phyloP scores from a whole-genome alignment of 164 flowering plant species.

The Nymphaea thermarum region DNA sequence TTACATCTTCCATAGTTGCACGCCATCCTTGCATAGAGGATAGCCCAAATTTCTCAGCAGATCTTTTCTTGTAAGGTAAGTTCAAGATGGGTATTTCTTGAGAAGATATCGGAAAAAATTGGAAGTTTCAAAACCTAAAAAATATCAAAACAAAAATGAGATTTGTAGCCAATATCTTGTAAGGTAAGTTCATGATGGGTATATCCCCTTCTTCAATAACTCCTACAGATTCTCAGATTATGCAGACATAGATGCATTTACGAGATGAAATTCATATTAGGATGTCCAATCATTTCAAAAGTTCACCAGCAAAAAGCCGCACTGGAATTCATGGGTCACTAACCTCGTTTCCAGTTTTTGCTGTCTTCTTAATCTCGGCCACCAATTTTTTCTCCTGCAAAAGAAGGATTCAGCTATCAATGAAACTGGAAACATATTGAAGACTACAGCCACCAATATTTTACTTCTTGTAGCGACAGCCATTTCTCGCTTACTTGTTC shows the following conservation, averaged over 20 bases:
- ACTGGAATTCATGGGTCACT: constrained; percentile 9
- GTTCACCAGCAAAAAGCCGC: too few relatives aligned
- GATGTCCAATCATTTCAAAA: neutral
- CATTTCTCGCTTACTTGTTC: constrained; percentile 78
- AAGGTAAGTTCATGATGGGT: too few relatives aligned
- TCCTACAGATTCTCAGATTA: neutral
- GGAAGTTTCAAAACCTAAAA: too few relatives aligned
- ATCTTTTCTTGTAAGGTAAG: too few relatives aligned
- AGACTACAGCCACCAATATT: constrained; percentile 35
- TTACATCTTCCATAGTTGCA: constrained; percentile 81
- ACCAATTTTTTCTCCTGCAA: constrained; percentile 75
- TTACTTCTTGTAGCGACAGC: constrained; percentile 74
- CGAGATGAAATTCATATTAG: neutral
- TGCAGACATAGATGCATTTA: neutral
- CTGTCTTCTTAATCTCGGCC: constrained; percentile 88
- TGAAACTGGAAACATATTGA: neutral
- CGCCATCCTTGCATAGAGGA: constrained; percentile 93
- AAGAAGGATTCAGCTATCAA: neutral
- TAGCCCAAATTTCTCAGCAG: constrained; percentile 32
- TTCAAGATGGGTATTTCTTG: too few relatives aligned
- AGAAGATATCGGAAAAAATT: too few relatives aligned
- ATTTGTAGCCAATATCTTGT: too few relatives aligned
- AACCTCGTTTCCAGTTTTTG: constrained; percentile 90
- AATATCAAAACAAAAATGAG: too few relatives aligned
- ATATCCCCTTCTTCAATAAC: too few relatives aligned